These are phyloP conservation scores for Trichocomaceae sp. DNA, from an alignment of 2,329 filamentous ascomycete species.

Conservation along the genomic window DNA sequence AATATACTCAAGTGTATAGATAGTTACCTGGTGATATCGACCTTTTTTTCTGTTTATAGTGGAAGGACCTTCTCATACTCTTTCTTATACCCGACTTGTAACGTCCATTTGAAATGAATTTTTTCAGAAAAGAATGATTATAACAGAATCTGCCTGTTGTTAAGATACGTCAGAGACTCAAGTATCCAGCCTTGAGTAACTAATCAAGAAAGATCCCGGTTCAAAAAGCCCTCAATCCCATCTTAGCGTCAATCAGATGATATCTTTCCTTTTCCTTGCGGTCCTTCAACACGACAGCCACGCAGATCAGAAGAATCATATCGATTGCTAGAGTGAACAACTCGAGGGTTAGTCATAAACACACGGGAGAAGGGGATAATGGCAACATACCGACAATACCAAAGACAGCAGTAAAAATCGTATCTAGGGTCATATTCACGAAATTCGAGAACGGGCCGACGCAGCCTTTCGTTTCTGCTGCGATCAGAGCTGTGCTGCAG, in stretches of 20 bases:
- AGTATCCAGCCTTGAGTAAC: slow-evolving; percentile 7
- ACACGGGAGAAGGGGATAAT: background rate
- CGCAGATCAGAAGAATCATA: slow-evolving; percentile 60
- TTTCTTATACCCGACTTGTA: background rate
- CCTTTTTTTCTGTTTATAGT: background rate
- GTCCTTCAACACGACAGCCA: slow-evolving; percentile 71
- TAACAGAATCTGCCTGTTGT: background rate
- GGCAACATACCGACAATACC: slow-evolving; percentile 60
- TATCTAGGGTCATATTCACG: slow-evolving; percentile 64
- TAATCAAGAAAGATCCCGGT: background rate
- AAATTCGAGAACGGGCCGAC: slow-evolving; percentile 61
- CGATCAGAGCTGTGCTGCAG: slow-evolving; percentile 64
- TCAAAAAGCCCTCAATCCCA: slow-evolving; percentile 34
- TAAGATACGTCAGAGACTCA: background rate
- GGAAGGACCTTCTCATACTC: background rate
- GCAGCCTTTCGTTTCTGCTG: slow-evolving; percentile 64
- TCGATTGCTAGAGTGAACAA: slow-evolving; percentile 47
- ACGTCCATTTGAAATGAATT: no score
- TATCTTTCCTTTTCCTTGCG: slow-evolving; percentile 74
- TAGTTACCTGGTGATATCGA: background rate
- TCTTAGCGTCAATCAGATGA: slow-evolving; percentile 75
- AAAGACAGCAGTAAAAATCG: slow-evolving; percentile 72
- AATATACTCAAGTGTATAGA: background rate
- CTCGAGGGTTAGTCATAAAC: background rate
- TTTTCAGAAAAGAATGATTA: background rate